phyloP scores from a whole-genome alignment of 805 yeast species.

The Saccharomycopsis sp. region DNA sequence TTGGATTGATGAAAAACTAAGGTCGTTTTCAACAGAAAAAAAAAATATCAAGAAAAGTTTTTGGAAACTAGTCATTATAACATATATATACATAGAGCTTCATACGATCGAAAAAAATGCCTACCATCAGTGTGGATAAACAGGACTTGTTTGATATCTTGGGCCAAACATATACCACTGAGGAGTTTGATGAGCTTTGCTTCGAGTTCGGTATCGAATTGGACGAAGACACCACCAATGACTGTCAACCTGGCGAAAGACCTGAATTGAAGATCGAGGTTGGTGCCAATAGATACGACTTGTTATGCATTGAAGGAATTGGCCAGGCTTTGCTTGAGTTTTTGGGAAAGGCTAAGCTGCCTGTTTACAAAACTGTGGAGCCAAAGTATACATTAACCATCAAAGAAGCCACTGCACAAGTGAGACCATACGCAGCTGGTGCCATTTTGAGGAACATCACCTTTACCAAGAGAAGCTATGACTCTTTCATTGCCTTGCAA shows the following conservation, averaged over 20 bases:
- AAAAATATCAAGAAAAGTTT: background rate
- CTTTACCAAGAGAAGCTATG: slow-evolving; percentile 79
- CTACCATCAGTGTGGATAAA: slow-evolving; percentile 93
- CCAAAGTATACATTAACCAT: slow-evolving; percentile 62
- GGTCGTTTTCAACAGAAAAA: background rate
- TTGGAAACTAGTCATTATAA: background rate
- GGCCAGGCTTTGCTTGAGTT: slow-evolving; percentile 91
- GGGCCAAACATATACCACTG: slow-evolving; percentile 63
- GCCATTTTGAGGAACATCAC: slow-evolving; percentile 82
- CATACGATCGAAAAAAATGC: slow-evolving; percentile 52
- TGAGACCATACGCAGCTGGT: slow-evolving; percentile 91
- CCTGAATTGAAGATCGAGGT: slow-evolving; percentile 97
- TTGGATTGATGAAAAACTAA: background rate
- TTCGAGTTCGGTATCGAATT: slow-evolving; percentile 96
- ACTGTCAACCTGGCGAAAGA: slow-evolving; percentile 68
- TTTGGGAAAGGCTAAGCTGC: slow-evolving; percentile 58
- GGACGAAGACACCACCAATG: slow-evolving; percentile 91
- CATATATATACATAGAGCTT: background rate
- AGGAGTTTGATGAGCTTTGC: slow-evolving; percentile 94
- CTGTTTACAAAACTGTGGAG: slow-evolving; percentile 52
- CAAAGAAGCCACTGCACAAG: slow-evolving; percentile 57
- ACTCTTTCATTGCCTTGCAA: slow-evolving; percentile 90
- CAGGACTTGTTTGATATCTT: slow-evolving; percentile 79
- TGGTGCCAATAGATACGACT: slow-evolving; percentile 97
- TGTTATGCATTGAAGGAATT: slow-evolving; percentile 97